Evolutionary conservation across 2,329 filamentous ascomycete genomes (phyloP).

Genomic region (Alternaria panax): DNA sequence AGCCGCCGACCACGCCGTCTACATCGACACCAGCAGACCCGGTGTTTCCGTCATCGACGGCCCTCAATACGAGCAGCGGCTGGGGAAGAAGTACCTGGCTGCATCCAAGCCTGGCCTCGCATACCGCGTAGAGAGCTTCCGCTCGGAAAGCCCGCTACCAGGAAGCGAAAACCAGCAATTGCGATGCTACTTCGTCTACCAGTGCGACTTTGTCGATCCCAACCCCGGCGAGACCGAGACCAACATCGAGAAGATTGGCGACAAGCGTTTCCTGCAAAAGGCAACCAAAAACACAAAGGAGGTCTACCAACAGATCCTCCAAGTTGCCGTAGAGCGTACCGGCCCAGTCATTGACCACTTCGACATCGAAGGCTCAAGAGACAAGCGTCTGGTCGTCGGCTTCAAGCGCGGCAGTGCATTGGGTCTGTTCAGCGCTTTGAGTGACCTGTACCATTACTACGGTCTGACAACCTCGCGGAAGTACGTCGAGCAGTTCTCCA

Average conservation of each 20-base stretch:
- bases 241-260: conserved; percentile 87
- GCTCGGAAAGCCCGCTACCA: conserved; percentile 82
- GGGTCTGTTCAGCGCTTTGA: conserved; percentile 93
- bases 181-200: conserved; percentile 98
- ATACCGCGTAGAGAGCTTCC: conserved; percentile 97
- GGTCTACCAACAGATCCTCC: conserved; percentile 93
- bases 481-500: conserved; percentile 98
- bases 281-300: conserved; percentile 94
- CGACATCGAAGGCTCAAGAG: conserved; percentile 87
- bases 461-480: conserved; percentile 95
- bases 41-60: conserved; percentile 78
- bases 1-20: conserved; percentile 91
- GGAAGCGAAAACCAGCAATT: conserved; percentile 79
- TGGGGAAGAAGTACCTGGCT: conserved; percentile 95
- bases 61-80: conserved; percentile 90
- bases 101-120: conserved; percentile 72
- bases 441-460: conserved; percentile 98
- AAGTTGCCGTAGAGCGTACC: conserved; percentile 80
- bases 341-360: conserved; percentile 98
- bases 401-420: conserved; percentile 93
- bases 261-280: conserved; percentile 94
- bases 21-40: conserved; percentile 96
- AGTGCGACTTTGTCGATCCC: conserved; percentile 85
- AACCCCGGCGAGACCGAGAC: conserved; percentile 80
- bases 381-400: conserved; percentile 93